Evolutionary conservation across 768 basidiomycete genomes (phyloP).

Genomic region (Butyriboletus loyo): DNA sequence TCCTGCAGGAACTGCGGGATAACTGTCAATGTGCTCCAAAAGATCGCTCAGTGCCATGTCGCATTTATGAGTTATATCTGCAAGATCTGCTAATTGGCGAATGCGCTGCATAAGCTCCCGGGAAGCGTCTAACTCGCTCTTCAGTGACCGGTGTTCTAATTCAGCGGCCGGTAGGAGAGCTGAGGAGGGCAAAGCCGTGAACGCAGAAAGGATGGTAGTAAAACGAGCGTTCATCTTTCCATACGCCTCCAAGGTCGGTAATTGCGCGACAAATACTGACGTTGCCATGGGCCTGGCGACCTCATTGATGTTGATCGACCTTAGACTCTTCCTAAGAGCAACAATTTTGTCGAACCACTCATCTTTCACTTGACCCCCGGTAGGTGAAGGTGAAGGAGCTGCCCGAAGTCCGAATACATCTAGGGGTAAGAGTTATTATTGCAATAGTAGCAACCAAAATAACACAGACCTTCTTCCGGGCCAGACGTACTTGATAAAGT

Average conservation of each 20-base stretch:
- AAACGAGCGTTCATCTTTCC: slow-evolving; percentile 49
- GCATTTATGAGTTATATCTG: slow-evolving; percentile 48
- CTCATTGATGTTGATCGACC: slow-evolving; percentile 58
- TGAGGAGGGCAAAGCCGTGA: slow-evolving; percentile 44
- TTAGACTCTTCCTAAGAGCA: slow-evolving; percentile 55
- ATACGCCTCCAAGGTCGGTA: slow-evolving; percentile 52
- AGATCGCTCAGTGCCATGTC: slow-evolving; percentile 82
- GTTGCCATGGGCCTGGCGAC: slow-evolving; percentile 41
- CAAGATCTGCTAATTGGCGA: slow-evolving; percentile 53
- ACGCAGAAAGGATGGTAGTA: slow-evolving; percentile 42
- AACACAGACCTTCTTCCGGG: slow-evolving; percentile 25
- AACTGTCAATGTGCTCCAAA: slow-evolving; percentile 83
- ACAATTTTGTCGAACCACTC: slow-evolving; percentile 51
- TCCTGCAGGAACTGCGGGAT: slow-evolving; percentile 57
- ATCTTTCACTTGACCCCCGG: slow-evolving; percentile 39
- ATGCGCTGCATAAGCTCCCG: slow-evolving; percentile 48
- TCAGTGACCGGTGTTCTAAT: slow-evolving; percentile 61
- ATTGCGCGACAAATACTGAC: slow-evolving; percentile 34
- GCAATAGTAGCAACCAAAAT: neutral
- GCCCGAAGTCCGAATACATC: slow-evolving; percentile 57
- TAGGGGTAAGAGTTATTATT: slow-evolving; percentile 20
- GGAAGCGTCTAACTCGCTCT: slow-evolving; percentile 54
- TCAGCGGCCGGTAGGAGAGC: slow-evolving; percentile 42
- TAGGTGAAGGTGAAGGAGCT: slow-evolving; percentile 31
- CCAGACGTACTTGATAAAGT: neutral